Conservation (phyloP, 2,329 filamentous ascomycete genomes). For the Colletotrichum sublineola region DNA sequence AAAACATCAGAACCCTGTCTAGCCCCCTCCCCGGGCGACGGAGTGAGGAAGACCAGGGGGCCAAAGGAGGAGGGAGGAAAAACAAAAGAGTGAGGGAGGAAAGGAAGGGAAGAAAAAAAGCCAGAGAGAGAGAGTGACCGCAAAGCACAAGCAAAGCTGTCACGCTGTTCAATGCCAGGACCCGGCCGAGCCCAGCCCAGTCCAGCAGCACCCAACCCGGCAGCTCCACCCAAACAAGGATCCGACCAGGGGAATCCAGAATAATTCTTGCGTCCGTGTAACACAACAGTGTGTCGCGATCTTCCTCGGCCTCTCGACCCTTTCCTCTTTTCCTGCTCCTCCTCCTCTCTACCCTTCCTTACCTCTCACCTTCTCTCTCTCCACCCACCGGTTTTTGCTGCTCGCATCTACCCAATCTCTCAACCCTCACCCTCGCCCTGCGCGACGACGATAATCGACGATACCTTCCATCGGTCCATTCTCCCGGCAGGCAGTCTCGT, state of each 20-base stretch:
- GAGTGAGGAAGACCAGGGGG: conserved; percentile 5
- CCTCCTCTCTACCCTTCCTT: conserved; percentile 3
- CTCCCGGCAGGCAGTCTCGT: neutral
- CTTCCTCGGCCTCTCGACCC: conserved; percentile 27
- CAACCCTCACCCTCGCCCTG: conserved; percentile 3
- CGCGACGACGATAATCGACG: conserved; percentile 19
- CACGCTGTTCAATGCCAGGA: conserved; percentile 32
- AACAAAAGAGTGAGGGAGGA: neutral
- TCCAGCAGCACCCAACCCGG: neutral
- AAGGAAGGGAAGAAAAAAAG: conserved; percentile 7
- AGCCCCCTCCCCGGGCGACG: conserved; percentile 21
- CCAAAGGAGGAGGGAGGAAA: conserved; percentile 13
- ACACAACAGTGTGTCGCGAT: conserved; percentile 43
- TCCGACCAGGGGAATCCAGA: conserved; percentile 41
- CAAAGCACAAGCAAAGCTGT: conserved; percentile 26
- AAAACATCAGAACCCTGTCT: conserved; percentile 7
- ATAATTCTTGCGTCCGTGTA: conserved; percentile 43
- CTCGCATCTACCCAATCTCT: neutral
- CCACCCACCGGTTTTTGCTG: conserved; percentile 6
- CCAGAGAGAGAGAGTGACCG: conserved; percentile 14
- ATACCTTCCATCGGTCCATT: conserved; percentile 15
- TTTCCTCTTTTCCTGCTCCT: conserved; percentile 16
- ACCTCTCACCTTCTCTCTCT: neutral
- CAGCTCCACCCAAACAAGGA: conserved; percentile 38
- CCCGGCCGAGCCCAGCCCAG: conserved; percentile 24